These are phyloP conservation scores for Schizosaccharomyces lindneri DNA, from an alignment of 805 yeast species.

Conservation along the genomic window DNA sequence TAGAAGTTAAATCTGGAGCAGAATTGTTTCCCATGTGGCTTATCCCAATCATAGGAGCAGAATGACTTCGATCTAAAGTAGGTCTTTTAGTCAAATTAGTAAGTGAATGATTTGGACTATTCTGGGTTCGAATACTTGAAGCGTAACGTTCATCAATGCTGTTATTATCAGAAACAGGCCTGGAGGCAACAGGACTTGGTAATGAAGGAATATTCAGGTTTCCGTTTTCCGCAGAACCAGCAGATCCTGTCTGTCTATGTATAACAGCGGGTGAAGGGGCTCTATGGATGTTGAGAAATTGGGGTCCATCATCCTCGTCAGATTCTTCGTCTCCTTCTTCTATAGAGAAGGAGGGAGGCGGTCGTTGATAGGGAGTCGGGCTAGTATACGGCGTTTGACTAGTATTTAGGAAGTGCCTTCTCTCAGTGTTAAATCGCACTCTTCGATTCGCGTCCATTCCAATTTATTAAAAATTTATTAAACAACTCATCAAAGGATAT, in stretches of 20 bases:
- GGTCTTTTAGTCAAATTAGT: not conserved
- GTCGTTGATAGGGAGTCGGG: not conserved
- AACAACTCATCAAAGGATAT: no score
- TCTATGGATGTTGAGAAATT: not conserved
- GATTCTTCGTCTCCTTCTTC: not conserved
- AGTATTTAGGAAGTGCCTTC: not conserved
- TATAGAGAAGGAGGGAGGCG: not conserved
- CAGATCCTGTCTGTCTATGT: not conserved
- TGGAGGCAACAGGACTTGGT: not conserved
- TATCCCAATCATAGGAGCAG: not conserved
- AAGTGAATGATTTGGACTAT: not conserved
- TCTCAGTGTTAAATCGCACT: not conserved
- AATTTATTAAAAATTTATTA: not conserved
- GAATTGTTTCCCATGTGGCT: not conserved
- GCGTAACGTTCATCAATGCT: not conserved
- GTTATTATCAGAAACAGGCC: not conserved
- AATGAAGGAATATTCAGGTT: not conserved
- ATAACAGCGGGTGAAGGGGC: not conserved
- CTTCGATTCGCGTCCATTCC: not conserved
- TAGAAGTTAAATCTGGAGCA: not conserved
- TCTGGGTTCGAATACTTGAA: not conserved
- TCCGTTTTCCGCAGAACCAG: not conserved
- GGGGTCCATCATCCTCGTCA: not conserved
- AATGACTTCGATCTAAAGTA: not conserved
- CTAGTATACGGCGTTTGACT: not conserved